Evolutionary conservation across 108 stramenopile species (phyloP), one percentile per base, ranked within the genome.

Genomic region (Aurantiochytrium sp.): DNA sequence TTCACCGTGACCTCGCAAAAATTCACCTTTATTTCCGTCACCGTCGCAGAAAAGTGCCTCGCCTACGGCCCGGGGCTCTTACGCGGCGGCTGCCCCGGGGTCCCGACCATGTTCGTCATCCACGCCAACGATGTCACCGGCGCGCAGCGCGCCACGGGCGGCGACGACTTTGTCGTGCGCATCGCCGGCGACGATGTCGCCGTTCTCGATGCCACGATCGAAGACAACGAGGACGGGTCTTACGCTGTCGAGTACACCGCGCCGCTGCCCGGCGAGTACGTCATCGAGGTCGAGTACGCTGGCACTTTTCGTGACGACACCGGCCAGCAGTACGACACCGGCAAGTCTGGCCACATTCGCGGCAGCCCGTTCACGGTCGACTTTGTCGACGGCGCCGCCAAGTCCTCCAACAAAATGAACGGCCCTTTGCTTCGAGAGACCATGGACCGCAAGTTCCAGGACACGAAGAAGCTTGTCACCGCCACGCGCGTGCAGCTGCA

Each of bases 31-130:
- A 95, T 96, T 89, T 69, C 93, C 41, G 95, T 96, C 19, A 94
- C 94, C 10, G 92, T 92, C 55, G 92, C 92, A 27, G 87, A 52
- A 21, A 85, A 90, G 55, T 93, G 92, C 27, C 89, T 96, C 17
- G 94, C 94, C 68, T 96, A 95, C 69, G 95, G 95, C 2, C 94
- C 94, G 10, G 95, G 95, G 8, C 87, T 95, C n/a, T 87, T 94
- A 10, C 36, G 85, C n/a, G 93, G 94, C 22, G 85, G 68, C 21
- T 90, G 87, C 10, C 87, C 92, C 30, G 91, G 86, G n/a, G 69
- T 42, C 22, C 90, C 90, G n/a, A 89, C 92, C 12, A 45, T 73
- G 27, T 94, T 96, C 68, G 73, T 94, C 37, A 94, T 96, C 52
- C 94, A 94, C 52, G 94, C 95, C 27, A 92, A 93, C 19, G 95